These are phyloP conservation scores for Colletotrichum sp. DNA, from an alignment of 2,329 filamentous ascomycete genomes.

Conservation along the genomic window DNA sequence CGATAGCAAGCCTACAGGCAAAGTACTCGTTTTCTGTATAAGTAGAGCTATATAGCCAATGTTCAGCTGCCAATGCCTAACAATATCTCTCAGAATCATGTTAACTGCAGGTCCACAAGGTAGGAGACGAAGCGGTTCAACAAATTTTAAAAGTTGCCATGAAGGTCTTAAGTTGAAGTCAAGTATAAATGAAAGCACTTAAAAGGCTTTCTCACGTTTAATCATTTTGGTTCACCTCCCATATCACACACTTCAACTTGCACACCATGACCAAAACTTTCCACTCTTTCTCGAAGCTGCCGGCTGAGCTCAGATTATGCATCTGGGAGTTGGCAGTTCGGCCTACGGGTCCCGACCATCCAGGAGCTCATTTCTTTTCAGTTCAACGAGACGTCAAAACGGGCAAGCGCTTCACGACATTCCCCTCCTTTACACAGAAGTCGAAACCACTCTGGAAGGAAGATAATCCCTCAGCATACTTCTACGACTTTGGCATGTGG, in stretches of 20 bases:
- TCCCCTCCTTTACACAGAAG: background rate
- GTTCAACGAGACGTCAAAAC: background rate
- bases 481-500: background rate
- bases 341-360: background rate
- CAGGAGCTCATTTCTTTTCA: background rate
- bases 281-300: background rate
- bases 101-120: background rate
- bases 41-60: background rate
- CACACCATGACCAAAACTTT: background rate
- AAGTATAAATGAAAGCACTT: background rate
- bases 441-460: background rate
- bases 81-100: fast-evolving
- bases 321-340: background rate
- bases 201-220: background rate
- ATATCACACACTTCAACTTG: background rate
- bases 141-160: background rate
- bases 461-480: background rate
- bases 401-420: background rate
- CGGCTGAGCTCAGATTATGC: background rate
- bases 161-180: background rate
- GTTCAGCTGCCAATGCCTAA: fast-evolving
- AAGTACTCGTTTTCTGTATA: fast-evolving
- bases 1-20: no score
- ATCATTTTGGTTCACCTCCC: background rate
- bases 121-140: background rate